Base-by-base conservation (phyloP, 441 rosid species). In the Syzygium malaccense region DNA sequence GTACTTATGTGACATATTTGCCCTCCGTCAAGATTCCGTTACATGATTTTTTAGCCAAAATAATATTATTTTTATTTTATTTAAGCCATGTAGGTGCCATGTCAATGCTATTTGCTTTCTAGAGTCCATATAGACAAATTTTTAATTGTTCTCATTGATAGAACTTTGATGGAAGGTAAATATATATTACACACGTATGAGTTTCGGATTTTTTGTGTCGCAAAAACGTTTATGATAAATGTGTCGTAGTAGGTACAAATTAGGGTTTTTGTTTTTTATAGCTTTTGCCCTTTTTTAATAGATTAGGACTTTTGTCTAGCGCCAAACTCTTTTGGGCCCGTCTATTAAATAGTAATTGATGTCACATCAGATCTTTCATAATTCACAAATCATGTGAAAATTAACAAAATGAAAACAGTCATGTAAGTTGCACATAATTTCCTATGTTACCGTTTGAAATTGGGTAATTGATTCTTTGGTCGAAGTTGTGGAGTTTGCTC, bases 141-240 rank as follows among this genome's bases (percentile, higher is more conserved):
- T 45, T 45, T 45, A 45, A 1, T 1, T 0, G 48, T 7, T 45
- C 10, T 45, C 48, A 45, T 45, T 45, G 48, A 45, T 45, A 45
- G 48, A 45, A 45, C 9, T 45, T 45, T 45, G 9, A 45, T 1
- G 48, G 48, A 45, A 45, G 48, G 9, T 45, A 45, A 45, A 45
- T 45, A 1, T 45, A 1, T 45, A 0, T 45, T 0, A 45, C 48
- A 45, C 9, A 8, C 1, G 1, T 45, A 7, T 2, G 48, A 45
- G 48, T 45, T 45, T 45, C 48, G 9, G 8, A 45, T 45, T 45
- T 45, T 45, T 45, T 45, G 48, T 45, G 7, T 45, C 2, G 48
- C 48, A 45, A 45, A 45, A 45, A 45, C 7, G 9, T 45, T 45
- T 45, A 45, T 1, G 48, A 45, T 45, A 45, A 45, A 45, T 45